phyloP scores from a whole-genome alignment of 495 filamentous ascomycete genomes.

The Podospora pseudoanserina region DNA sequence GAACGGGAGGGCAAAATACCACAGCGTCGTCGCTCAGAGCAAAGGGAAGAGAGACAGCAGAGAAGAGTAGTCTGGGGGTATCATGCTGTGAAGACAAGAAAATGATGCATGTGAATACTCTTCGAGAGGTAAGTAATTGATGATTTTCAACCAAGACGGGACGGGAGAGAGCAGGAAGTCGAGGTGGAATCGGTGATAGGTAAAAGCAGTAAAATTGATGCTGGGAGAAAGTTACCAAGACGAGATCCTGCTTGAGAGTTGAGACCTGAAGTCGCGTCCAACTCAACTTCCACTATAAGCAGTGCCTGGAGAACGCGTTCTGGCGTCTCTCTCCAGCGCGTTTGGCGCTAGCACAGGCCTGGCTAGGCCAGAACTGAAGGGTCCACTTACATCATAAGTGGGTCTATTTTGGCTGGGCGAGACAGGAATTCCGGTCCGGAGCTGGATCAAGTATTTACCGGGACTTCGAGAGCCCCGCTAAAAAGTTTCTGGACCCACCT shows the following conservation, averaged over 20 bases:
- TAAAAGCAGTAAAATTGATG: background rate
- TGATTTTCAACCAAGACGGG: too few species aligned
- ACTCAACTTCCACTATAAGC: background rate
- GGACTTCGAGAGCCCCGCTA: constrained; percentile 16
- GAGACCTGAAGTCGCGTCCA: background rate
- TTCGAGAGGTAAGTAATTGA: too few species aligned
- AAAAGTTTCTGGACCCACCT: constrained; percentile 17
- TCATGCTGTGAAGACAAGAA: background rate
- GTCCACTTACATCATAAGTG: constrained; percentile 20
- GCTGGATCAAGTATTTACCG: constrained; percentile 31
- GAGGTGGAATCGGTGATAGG: background rate
- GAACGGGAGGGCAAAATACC: background rate
- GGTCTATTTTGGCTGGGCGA: constrained; percentile 2
- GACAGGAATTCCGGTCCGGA: background rate
- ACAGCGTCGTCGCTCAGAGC: constrained; percentile 3
- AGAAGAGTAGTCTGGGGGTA: background rate
- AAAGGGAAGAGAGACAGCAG: background rate
- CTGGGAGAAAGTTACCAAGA: background rate
- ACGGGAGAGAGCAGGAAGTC: too few species aligned
- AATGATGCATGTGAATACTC: background rate
- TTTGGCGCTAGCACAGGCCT: constrained; percentile 7
- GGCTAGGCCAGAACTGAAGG: background rate
- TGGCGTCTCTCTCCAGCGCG: constrained; percentile 6
- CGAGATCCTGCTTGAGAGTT: background rate
- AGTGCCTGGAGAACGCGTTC: constrained; percentile 3